phyloP scores from a whole-genome alignment of 1,284 basidiomycete species.

The Marasmius oreades region DNA sequence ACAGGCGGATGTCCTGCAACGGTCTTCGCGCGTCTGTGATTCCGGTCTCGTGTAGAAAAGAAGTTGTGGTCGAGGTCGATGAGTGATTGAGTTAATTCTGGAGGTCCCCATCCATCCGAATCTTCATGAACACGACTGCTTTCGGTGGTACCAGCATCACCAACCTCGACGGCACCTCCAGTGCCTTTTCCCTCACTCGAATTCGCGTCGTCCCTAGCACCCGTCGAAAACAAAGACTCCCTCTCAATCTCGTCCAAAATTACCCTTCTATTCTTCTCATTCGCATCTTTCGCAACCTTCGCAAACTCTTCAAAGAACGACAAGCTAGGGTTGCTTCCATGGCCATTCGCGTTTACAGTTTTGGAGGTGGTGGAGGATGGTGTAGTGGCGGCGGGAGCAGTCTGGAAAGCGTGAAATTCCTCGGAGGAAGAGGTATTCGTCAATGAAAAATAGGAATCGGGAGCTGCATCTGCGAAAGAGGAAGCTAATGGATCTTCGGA shows the following conservation, averaged over 20 bases:
- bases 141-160: too few species aligned
- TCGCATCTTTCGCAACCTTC: conserved; percentile 48
- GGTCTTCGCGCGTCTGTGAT: neutral
- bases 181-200: neutral
- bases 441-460: too few species aligned
- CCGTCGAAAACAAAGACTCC: conserved; percentile 59
- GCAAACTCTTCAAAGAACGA: conserved; percentile 60
- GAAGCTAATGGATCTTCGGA: conserved; percentile 53
- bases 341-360: neutral
- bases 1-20: conserved; percentile 8
- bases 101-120: neutral
- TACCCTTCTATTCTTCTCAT: conserved; percentile 45
- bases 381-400: too few species aligned
- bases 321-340: conserved; percentile 27
- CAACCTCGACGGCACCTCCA: too few species aligned
- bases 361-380: neutral
- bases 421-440: conserved; percentile 12
- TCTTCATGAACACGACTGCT: neutral
- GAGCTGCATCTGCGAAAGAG: conserved; percentile 12
- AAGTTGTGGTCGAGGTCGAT: conserved; percentile 35
- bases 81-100: conserved; percentile 13
- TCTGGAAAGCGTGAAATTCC: conserved; percentile 7
- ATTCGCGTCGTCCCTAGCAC: too few species aligned
- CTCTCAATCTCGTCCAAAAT: conserved; percentile 67
- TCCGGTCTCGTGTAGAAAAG: conserved; percentile 21